Percentiles rank a stretch among this genome's conserved stretches.
phyloP scores from a whole-genome alignment of 2,329 filamentous ascomycete species.

The Penicillium oxalicum region DNA sequence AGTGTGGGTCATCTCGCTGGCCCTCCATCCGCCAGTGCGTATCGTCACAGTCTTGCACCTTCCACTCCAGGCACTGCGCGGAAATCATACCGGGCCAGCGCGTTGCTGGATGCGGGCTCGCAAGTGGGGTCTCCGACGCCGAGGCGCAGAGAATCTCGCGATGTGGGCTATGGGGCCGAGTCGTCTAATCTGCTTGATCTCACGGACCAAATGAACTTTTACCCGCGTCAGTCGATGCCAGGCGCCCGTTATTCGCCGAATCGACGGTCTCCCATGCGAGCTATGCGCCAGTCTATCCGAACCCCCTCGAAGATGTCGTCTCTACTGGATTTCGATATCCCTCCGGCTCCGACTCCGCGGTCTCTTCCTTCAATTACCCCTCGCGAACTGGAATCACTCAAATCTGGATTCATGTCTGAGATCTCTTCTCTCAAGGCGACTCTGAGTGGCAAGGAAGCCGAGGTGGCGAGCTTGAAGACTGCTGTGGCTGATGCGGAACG shows the following conservation, averaged over 20 bases:
- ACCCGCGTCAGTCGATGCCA: constrained; percentile 44
- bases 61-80: constrained; percentile 47
- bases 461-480: constrained; percentile 78
- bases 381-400: constrained; percentile 84
- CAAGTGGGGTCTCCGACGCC: constrained; percentile 43
- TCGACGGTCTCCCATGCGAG: constrained; percentile 42
- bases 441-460: constrained; percentile 85
- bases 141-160: constrained; percentile 43
- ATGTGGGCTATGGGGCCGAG: constrained; percentile 43
- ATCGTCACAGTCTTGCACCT: constrained; percentile 16
- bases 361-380: constrained; percentile 87
- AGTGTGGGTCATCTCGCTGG: constrained; percentile 41
- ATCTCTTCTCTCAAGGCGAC: constrained; percentile 92
- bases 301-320: constrained; percentile 58
- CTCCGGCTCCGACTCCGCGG: constrained; percentile 85
- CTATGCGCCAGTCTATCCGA: constrained; percentile 30
- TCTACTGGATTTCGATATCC: constrained; percentile 84
- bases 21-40: constrained; percentile 6
- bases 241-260: constrained; percentile 34
- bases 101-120: constrained; percentile 30
- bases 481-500: constrained; percentile 87
- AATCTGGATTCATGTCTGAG: constrained; percentile 83
- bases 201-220: constrained; percentile 66
- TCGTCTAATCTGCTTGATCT: constrained; percentile 84
- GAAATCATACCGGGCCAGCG: constrained; percentile 27